phyloP scores from a whole-genome alignment of 2,329 filamentous ascomycete species.

The Aureobasidium sp. region DNA sequence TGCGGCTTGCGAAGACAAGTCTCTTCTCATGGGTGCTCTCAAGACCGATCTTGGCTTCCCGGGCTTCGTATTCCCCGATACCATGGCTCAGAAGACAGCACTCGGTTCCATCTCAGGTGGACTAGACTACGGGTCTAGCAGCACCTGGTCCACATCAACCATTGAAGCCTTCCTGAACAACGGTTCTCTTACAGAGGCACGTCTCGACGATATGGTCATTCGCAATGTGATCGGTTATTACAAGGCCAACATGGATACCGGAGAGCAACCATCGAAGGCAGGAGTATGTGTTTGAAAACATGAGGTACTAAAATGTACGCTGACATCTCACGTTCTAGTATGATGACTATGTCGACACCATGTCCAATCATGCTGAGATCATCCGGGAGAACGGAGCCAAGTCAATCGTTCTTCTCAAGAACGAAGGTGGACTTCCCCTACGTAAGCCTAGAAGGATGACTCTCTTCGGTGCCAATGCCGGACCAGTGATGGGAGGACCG shows the following conservation, averaged over 20 bases:
- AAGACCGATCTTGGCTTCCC: slow-evolving; percentile 77
- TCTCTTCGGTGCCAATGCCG: slow-evolving; percentile 46
- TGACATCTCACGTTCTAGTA: slow-evolving; percentile 24
- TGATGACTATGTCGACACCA: slow-evolving; percentile 56
- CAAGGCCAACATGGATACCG: slow-evolving; percentile 41
- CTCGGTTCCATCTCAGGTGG: slow-evolving; percentile 23
- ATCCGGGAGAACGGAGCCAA: slow-evolving; percentile 58
- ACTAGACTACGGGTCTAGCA: slow-evolving; percentile 55
- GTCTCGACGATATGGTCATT: slow-evolving; percentile 37
- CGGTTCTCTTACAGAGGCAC: slow-evolving; percentile 25
- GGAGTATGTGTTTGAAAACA: background rate
- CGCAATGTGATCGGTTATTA: slow-evolving; percentile 44
- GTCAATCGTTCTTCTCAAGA: slow-evolving; percentile 44
- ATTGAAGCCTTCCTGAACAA: slow-evolving; percentile 24
- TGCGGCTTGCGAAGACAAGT: slow-evolving; percentile 15
- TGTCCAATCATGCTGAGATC: slow-evolving; percentile 59
- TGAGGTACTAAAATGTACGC: background rate
- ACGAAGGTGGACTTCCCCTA: slow-evolving; percentile 38
- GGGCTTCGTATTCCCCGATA: slow-evolving; percentile 61
- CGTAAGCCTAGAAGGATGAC: slow-evolving; percentile 37
- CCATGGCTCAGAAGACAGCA: background rate
- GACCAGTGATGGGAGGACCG: slow-evolving; percentile 38
- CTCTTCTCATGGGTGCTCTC: slow-evolving; percentile 51
- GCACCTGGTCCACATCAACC: background rate
- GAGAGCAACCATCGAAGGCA: slow-evolving; percentile 31